Evolutionary conservation across 176 grass and related monocot genomes (phyloP), one percentile per base, ranked within the genome.

Genomic region (Bonia amplexicaulis): DNA sequence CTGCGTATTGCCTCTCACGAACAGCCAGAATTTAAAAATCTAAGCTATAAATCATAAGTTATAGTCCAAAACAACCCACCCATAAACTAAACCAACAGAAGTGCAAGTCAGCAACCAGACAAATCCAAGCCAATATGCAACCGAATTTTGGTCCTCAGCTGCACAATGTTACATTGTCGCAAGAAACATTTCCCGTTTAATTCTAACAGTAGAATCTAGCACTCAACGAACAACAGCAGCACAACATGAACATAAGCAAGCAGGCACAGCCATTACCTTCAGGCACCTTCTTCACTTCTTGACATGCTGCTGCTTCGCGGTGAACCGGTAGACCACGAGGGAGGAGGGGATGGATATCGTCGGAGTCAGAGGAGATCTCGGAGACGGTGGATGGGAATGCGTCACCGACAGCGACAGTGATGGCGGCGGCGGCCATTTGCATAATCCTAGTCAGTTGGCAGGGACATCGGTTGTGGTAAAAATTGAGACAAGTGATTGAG

Each of bases 301-400:
- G 26, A 15, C 19, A 9, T 70, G 68, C 13, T 46, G 41, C 58
- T 82, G 87, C 84, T 95, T 98, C 20, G 70, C 85, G 0, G 84
- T 94, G 83, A 98, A 91, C 8, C 84, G 78, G 78, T 94, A 98
- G 14, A 88, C 81, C 5, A 33, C 31, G 31, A 33, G 31, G 85
- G 6, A 85, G 87, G 89, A 84, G 80, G 74, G 87, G 74, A 17
- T 22, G 83, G 23, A 80, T 74, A 70, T 80, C 80, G 6, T 79
- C 72, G 55, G 71, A 74, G 17, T 83, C 84, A 12, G 88, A 85
- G 33, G 74, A 88, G 13, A 19, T 48, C 22, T 64, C 52, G 22
- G 51, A 19, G 23, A 39, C 59, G 57, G 51, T 23, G 39, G 70
- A 19, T 12, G 76, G 66, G 20, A 78, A 60, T 37, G 40, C 67